Percentiles rank a stretch among this genome's conserved stretches.
Conservation (phyloP, 1,139 yeast species). For the Hyphopichia fennica region DNA sequence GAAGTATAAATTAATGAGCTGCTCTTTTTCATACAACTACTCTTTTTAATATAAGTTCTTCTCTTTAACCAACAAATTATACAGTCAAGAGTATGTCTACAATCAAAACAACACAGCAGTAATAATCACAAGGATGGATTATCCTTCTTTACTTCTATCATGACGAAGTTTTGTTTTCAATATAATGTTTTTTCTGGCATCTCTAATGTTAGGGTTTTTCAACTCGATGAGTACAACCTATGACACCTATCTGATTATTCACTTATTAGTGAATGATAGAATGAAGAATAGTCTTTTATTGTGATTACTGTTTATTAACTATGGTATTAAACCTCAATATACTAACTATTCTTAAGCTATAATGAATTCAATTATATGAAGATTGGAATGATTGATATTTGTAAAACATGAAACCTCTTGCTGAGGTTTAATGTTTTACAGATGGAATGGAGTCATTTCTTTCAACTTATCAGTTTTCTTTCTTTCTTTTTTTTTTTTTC, state of each 20-base stretch:
- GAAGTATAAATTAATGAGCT: no score
- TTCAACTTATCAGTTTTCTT: no score
- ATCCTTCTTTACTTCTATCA: not conserved
- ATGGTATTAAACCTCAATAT: not conserved
- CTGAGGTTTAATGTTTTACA: no score
- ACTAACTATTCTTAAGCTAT: no score
- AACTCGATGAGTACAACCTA: constrained; percentile 62
- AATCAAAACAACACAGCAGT: not conserved
- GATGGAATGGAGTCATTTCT: no score
- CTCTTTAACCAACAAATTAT: not conserved
- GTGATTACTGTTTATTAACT: not conserved
- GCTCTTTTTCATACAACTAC: no score
- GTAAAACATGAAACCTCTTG: no score
- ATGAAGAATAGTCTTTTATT: not conserved
- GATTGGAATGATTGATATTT: no score
- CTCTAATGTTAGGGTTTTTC: constrained; percentile 65
- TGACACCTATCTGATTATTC: constrained; percentile 50
- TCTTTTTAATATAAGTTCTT: no score
- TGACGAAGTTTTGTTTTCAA: constrained; percentile 19
- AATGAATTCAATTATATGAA: no score
- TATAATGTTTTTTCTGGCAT: constrained; percentile 66
- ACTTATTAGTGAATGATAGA: not conserved
- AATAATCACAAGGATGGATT: not conserved
- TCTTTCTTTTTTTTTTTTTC: no score
- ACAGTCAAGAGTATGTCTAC: not conserved